Percentiles rank a stretch among this genome's conserved stretches.
Conservation (phyloP, 1,284 basidiomycete genomes). For the Volvariella surrecta region DNA sequence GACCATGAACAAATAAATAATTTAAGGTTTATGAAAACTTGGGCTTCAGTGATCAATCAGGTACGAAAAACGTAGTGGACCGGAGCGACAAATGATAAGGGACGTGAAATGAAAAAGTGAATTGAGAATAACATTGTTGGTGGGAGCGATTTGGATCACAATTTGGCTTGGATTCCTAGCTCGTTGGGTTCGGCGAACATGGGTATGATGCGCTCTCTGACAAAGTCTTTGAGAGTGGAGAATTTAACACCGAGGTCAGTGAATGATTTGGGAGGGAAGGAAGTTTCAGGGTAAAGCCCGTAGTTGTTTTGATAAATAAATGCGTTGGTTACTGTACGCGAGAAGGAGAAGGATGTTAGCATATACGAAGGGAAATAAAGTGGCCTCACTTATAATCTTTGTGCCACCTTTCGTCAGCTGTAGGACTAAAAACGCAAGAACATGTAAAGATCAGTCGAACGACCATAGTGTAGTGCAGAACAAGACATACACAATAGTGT, state of each 20-base stretch:
- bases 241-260: constrained; percentile 10
- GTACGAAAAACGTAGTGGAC: too few relatives aligned
- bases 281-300: constrained; percentile 8
- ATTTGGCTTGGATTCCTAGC: too few relatives aligned
- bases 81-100: too few relatives aligned
- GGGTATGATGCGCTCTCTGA: constrained; percentile 8
- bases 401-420: constrained; percentile 10
- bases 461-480: background rate
- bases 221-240: constrained; percentile 12
- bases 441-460: background rate
- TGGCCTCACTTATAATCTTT: constrained; percentile 8
- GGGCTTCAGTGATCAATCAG: too few relatives aligned
- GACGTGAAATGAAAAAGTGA: too few relatives aligned
- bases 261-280: constrained; percentile 8
- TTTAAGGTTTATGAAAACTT: too few relatives aligned
- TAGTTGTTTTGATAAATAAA: constrained; percentile 12
- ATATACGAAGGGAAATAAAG: background rate
- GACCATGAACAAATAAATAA: too few relatives aligned
- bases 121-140: too few relatives aligned
- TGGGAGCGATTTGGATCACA: too few relatives aligned
- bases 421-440: constrained; percentile 4
- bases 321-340: constrained; percentile 9
- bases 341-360: background rate
- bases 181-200: too few relatives aligned
- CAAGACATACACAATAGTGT: constrained; percentile 9